These are phyloP conservation scores for Chaetothyriales sp. DNA, from an alignment of 2,329 filamentous ascomycete genomes.

Conservation along the genomic window DNA sequence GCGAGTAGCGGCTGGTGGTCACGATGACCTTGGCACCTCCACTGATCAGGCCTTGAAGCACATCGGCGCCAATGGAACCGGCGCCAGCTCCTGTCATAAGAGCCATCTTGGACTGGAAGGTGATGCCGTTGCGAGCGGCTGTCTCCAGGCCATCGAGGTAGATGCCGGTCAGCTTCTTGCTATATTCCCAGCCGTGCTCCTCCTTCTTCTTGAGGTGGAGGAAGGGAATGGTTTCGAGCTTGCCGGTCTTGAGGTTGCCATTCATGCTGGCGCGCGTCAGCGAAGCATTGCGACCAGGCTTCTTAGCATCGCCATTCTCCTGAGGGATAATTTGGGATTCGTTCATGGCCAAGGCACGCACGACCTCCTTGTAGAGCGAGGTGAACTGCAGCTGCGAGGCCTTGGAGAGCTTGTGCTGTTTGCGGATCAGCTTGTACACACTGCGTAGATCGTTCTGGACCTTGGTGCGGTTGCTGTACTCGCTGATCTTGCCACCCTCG, in stretches of 20 bases:
- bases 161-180: slow-evolving; percentile 88
- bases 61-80: slow-evolving; percentile 93
- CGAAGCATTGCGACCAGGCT: slow-evolving; percentile 36
- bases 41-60: slow-evolving; percentile 86
- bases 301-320: slow-evolving; percentile 53
- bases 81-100: slow-evolving; percentile 97
- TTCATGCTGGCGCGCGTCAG: slow-evolving; percentile 31
- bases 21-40: slow-evolving; percentile 95
- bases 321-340: slow-evolving; percentile 91
- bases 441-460: slow-evolving; percentile 89
- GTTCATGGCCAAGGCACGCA: slow-evolving; percentile 92
- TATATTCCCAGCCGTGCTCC: slow-evolving; percentile 94
- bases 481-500: slow-evolving; percentile 92
- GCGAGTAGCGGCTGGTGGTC: slow-evolving; percentile 90
- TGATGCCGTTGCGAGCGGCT: slow-evolving; percentile 73
- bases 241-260: slow-evolving; percentile 54
- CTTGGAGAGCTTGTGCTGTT: slow-evolving; percentile 95
- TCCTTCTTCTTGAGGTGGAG: slow-evolving; percentile 89
- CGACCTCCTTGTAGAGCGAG: slow-evolving; percentile 80
- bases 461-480: slow-evolving; percentile 96
- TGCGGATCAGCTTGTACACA: slow-evolving; percentile 96
- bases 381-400: slow-evolving; percentile 94
- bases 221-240: slow-evolving; percentile 95
- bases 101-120: slow-evolving; percentile 85
- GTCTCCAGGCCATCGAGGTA: slow-evolving; percentile 88